Evolutionary conservation across 2,329 filamentous ascomycete species (phyloP).

Genomic region (Xylariaceae sp.): DNA sequence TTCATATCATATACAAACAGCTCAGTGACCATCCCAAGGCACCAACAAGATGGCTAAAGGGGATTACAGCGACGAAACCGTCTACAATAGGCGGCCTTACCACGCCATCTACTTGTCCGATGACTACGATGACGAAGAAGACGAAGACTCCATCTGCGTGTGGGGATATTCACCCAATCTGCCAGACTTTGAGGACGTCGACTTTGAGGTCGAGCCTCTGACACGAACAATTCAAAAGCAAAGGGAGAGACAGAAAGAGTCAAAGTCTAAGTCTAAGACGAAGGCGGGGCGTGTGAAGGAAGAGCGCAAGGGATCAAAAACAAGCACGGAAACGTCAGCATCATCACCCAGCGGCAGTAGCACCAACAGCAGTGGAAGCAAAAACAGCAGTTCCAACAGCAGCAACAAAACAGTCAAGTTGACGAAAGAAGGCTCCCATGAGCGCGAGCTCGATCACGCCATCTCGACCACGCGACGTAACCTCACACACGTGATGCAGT

Average conservation of each 20-base stretch:
- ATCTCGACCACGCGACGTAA: conserved; percentile 19
- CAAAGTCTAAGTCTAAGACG: too few relatives aligned
- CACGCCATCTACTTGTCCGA: conserved; percentile 19
- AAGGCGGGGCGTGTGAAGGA: too few relatives aligned
- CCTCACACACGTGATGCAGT: conserved; percentile 25
- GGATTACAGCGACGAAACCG: too few relatives aligned
- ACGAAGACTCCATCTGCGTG: conserved; percentile 22
- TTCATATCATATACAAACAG: too few relatives aligned
- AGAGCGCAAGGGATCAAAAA: too few relatives aligned
- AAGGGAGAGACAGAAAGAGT: not conserved
- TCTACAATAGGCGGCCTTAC: conserved; percentile 19
- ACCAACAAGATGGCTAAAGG: too few relatives aligned
- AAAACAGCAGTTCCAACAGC: not conserved
- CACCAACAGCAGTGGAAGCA: not conserved
- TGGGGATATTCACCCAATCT: conserved; percentile 16
- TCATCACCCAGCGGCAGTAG: too few relatives aligned
- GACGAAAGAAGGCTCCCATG: conserved; percentile 11
- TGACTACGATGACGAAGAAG: conserved; percentile 10
- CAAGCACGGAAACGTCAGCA: too few relatives aligned
- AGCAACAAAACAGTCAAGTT: conserved; percentile 2
- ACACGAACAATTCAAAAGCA: not conserved
- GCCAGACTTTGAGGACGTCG: conserved; percentile 9
- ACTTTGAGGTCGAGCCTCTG: not conserved
- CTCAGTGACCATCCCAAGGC: too few relatives aligned
- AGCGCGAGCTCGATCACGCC: conserved; percentile 15